Base-by-base conservation (phyloP, 805 yeast species). In the Hanseniaspora occidentalis region DNA sequence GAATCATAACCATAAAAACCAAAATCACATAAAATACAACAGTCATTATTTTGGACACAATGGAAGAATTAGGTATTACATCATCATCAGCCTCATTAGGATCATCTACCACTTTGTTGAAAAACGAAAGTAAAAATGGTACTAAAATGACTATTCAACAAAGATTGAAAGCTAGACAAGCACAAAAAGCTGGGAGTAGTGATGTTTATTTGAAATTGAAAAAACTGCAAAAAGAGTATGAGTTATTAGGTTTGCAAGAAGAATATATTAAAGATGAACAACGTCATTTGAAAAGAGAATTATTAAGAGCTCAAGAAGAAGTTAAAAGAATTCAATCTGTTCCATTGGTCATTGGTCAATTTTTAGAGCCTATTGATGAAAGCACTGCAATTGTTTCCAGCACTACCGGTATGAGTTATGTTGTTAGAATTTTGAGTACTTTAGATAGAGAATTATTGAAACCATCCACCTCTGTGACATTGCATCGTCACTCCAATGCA, bases 401-500 rank as follows among this genome's bases (percentile, higher is more conserved):
- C 14, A 92, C 99, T 20, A 92, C 98, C 2, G 98, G 98, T 14
- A 86, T 96, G 47, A 92, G 86, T 60, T 92, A 89, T 54, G 97
- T 92, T 24, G 99, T 94, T 29, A 75, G 95, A 55, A 89, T 94
- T 43, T 70, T 92, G 47, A 85, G 96, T 6, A 94, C 99, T 1
- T 70, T 92, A 48, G 98, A 92, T 56, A 73, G 97, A 46, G 98
- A 94, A 63, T 70, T 89, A 49, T 74, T 92, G 56, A 92, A 92
- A 62, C 88, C 97, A 11, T 82, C 95, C 4, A 82, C 95, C 26
- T 84, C 95, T 11, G 99, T 92, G 24, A 98, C 98, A 1, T 70
- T 92, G 49, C 98, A 92, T 61, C 94, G 98, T 60, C 97, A 94
- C 65, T 89, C 97, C 10, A 94, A 94, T 58, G 96, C 98, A 2